Conservation (phyloP, 1,284 basidiomycete genomes). For the Amylostereum chailletii region DNA sequence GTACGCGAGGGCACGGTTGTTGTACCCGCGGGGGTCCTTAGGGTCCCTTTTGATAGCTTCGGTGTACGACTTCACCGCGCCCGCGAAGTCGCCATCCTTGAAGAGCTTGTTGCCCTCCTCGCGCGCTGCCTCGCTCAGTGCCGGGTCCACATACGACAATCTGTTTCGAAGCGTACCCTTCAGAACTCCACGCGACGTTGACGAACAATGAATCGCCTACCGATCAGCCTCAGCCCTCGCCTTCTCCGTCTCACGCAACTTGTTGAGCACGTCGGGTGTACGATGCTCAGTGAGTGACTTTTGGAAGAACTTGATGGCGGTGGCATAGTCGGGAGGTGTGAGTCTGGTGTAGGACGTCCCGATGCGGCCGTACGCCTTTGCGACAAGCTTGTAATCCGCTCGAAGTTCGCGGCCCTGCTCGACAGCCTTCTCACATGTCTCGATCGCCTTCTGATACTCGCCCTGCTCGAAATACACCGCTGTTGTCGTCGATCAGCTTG, state of each 20-base stretch:
- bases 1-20: constrained; percentile 95
- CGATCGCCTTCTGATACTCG: constrained; percentile 86
- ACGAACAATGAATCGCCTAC: constrained; percentile 32
- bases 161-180: too few species aligned
- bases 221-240: constrained; percentile 71
- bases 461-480: constrained; percentile 93
- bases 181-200: too few species aligned
- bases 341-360: constrained; percentile 67
- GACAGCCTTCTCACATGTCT: constrained; percentile 89
- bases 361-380: constrained; percentile 85
- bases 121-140: constrained; percentile 75
- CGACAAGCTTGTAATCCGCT: constrained; percentile 74
- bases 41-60: constrained; percentile 98
- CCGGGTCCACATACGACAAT: constrained; percentile 74
- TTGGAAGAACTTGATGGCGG: constrained; percentile 84
- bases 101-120: constrained; percentile 91
- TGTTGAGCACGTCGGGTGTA: constrained; percentile 87
- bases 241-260: constrained; percentile 83
- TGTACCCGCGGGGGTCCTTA: constrained; percentile 85
- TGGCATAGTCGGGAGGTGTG: constrained; percentile 71
- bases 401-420: constrained; percentile 86
- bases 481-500: constrained; percentile 18
- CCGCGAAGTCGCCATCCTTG: constrained; percentile 87
- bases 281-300: constrained; percentile 97
- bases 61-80: constrained; percentile 88